These are phyloP conservation scores for Blastocrithidia nonstop DNA, from an alignment of 208 protist species.

Conservation along the genomic window DNA sequence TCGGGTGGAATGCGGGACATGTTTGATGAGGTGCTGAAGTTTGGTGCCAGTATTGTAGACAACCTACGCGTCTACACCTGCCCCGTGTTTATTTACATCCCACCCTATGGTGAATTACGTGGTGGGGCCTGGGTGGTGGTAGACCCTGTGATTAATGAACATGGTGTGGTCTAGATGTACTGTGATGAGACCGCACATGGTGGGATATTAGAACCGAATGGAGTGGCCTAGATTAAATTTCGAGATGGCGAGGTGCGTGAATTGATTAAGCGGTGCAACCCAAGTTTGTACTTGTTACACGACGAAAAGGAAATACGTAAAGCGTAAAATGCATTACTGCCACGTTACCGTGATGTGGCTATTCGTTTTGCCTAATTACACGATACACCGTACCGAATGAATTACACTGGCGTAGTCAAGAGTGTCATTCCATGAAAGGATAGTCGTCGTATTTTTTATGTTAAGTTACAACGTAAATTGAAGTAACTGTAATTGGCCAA, in stretches of 20 bases:
- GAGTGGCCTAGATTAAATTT: slow-evolving; percentile 95
- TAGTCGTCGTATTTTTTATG: slow-evolving; percentile 85
- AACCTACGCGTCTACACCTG: slow-evolving; percentile 90
- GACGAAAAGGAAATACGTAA: slow-evolving; percentile 16
- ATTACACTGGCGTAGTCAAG: slow-evolving; percentile 82
- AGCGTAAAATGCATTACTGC: slow-evolving; percentile 39
- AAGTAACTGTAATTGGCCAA: slow-evolving; percentile 53
- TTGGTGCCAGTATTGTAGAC: slow-evolving; percentile 97
- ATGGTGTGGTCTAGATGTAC: slow-evolving; percentile 96
- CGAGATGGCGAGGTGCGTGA: slow-evolving; percentile 75
- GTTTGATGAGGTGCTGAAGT: slow-evolving; percentile 99
- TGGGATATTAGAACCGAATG: slow-evolving; percentile 92
- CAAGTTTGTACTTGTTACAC: slow-evolving; percentile 27
- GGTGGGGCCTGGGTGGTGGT: slow-evolving; percentile 98
- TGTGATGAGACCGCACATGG: slow-evolving; percentile 81
- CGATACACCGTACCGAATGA: slow-evolving; percentile 93
- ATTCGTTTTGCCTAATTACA: slow-evolving; percentile 94
- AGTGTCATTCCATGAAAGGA: slow-evolving; percentile 86
- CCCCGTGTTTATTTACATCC: slow-evolving; percentile 96
- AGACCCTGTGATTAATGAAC: slow-evolving; percentile 94
- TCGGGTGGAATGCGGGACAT: slow-evolving; percentile 97
- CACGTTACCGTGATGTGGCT: slow-evolving; percentile 89
- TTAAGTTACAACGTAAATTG: slow-evolving; percentile 85
- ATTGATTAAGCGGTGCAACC: slow-evolving; percentile 83
- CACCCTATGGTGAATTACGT: slow-evolving; percentile 91